Base-by-base conservation (phyloP, 805 yeast genomes). In the Suhomyces sp. region DNA sequence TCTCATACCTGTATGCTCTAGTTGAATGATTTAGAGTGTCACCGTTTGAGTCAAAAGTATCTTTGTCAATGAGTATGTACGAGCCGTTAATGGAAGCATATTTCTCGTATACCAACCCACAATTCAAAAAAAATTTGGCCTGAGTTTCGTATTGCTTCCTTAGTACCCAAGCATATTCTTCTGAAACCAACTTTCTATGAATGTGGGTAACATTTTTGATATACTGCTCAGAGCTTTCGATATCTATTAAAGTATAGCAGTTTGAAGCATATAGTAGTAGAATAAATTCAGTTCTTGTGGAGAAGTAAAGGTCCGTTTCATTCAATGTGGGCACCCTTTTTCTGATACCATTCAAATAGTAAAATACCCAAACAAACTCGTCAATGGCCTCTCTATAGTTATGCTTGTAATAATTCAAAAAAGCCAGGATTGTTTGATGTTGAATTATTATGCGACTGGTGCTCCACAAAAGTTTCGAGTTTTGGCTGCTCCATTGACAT, bases 61-160 rank as follows among this genome's bases (percentile, higher is more conserved):
- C 42, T 38, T 38, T 38, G 9, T 38, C 42, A 2, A 38, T 38
- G 10, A 45, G 27, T 12, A 56, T 44, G 35, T 27, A 33, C 3
- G 49, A 15, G 12, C 56, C 54, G 3, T 55, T 53, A n/a, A 22
- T 26, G 22, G 27, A 33, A 5, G 69, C 58, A n/a, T 60, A 44
- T 27, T 48, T 50, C 45, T 69, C 72, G 48, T 55, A 64, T 1
- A 63, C 44, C 12, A 47, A 44, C 4, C 72, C 72, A 53, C 61
- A 58, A 8, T 57, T 47, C 1, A 57, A 19, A 47, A 66, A 68
- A 41, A 54, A 60, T 24, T 44, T 35, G 38, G 44, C 19, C 19
- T 24, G 31, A 6, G 24, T 12, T 24, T 24, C 46, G 10, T 23
- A n/a, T 36, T 23, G n/a, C 10, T 13, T 29, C 17, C 19, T 9